Base-by-base conservation (phyloP, 1,284 basidiomycete genomes). In the Apiotrichum brassicae region DNA sequence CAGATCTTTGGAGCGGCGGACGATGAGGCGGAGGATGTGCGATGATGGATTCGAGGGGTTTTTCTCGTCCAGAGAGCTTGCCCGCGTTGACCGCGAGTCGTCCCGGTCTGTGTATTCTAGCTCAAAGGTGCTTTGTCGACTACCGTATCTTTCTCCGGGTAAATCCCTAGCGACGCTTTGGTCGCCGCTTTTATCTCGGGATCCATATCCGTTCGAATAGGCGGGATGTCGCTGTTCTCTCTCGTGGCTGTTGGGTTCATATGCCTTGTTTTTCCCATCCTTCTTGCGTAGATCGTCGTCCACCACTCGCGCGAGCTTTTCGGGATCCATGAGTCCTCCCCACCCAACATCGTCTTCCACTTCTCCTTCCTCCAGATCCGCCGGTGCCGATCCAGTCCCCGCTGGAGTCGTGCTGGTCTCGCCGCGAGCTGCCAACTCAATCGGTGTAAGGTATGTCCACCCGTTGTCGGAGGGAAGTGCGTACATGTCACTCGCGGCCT, bases 271-370 rank as follows among this genome's bases (percentile, higher is more conserved):
- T n/a, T 22, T 30, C 8, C 28, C 28, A 4, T 28, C 42, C 32
- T 45, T 25, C 20, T 18, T 25, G 26, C 13, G 25, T n/a, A 22
- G 9, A 24, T 38, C 22, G 22, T 49, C 32, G 18, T 51, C 48
- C 16, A 58, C 45, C n/a, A 62, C 58, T 11, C 49, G 37, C 40
- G 58, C 59, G 5, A 68, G 51, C 45, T 66, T 44, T 9, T 65
- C 62, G 32, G 62, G 61, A 20, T 66, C 66, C 68, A 71, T 71
- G 40, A 71, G 51, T 14, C 59, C 69, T 24, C 69, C 69, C 69
- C 69, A 71, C 0, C 69, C 69, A 2, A 69, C 66, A 53, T 71
- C 64, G 38, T 71, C 67, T 24, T 66, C 63, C 14, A 71, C 52
- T 53, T 71, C 66, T 4, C 69, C 69, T 32, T 70, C 68, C 41